These are phyloP conservation scores for Physocladia obscura DNA, from an alignment of 192 early-diverging fungal species.

Conservation along the genomic window DNA sequence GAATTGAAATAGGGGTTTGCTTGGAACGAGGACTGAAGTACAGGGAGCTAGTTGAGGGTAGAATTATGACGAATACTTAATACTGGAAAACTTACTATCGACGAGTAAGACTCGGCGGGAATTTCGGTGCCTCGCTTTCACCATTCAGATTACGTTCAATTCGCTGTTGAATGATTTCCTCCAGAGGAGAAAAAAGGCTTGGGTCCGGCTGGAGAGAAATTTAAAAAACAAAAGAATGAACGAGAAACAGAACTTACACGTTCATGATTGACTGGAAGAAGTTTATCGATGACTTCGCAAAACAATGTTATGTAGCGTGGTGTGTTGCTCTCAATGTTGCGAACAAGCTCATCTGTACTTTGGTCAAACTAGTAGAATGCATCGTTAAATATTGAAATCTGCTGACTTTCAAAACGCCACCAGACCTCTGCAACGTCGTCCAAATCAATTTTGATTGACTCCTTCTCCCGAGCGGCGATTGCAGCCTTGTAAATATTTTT, in stretches of 20 bases:
- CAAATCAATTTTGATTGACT: conserved; percentile 43
- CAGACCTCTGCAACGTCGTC: conserved; percentile 44
- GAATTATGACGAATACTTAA: conserved; percentile 4
- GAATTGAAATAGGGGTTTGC: conserved; percentile 72
- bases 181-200: conserved; percentile 77
- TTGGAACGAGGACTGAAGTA: conserved; percentile 74
- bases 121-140: conserved; percentile 40
- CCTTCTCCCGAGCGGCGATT: conserved; percentile 31
- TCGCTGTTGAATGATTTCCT: conserved; percentile 86
- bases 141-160: conserved; percentile 52
- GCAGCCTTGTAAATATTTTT: conserved; percentile 32
- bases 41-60: conserved; percentile 71
- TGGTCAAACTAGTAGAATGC: conserved; percentile 33
- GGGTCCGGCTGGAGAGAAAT: conserved; percentile 28
- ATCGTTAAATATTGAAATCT: too few relatives aligned
- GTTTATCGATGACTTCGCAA: conserved; percentile 68
- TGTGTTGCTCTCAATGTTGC: conserved; percentile 81
- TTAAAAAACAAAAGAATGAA: too few relatives aligned
- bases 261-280: conserved; percentile 47
- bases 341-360: conserved; percentile 31
- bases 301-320: conserved; percentile 82
- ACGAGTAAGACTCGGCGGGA: conserved; percentile 82
- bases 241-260: conserved; percentile 26
- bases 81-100: conserved; percentile 76
- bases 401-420: too few relatives aligned